Conservation (phyloP, 140 eudicot genomes). For the Erigeron philadelphicus region DNA sequence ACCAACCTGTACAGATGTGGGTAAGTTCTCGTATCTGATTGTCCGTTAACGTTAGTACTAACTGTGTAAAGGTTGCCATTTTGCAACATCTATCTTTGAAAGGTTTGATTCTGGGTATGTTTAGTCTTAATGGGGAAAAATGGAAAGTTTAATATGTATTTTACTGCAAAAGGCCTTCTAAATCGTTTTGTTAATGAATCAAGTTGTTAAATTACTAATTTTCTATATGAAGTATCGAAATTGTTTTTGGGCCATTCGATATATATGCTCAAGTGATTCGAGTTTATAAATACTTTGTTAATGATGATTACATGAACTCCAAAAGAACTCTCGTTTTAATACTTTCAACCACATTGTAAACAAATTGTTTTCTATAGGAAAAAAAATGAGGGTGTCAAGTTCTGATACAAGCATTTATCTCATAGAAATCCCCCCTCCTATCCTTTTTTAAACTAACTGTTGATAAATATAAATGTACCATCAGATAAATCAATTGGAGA, state of each 20-base stretch:
- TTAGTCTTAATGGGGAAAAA: background rate
- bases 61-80: background rate
- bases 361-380: background rate
- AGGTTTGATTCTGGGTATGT: background rate
- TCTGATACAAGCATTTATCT: slow-evolving; percentile 1
- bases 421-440: background rate
- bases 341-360: slow-evolving; percentile 2
- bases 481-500: slow-evolving; percentile 93
- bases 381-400: slow-evolving; percentile 2
- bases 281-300: slow-evolving; percentile 1
- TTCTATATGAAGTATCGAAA: background rate
- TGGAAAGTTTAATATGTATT: background rate
- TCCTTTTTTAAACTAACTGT: background rate
- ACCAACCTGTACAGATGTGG: slow-evolving; percentile 98
- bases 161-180: slow-evolving; percentile 5
- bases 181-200: background rate
- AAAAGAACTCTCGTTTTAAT: background rate
- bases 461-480: slow-evolving; percentile 12
- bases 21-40: slow-evolving; percentile 44
- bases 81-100: slow-evolving; percentile 10
- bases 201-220: background rate
- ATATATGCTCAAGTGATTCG: background rate
- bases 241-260: background rate
- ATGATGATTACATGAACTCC: background rate
- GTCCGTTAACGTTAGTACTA: background rate